A percentile compares a stretch with the other conserved stretches of the same genome.
Evolutionary conservation across 441 rosid species (phyloP).

Genomic region (Adansonia madagascariensis): DNA sequence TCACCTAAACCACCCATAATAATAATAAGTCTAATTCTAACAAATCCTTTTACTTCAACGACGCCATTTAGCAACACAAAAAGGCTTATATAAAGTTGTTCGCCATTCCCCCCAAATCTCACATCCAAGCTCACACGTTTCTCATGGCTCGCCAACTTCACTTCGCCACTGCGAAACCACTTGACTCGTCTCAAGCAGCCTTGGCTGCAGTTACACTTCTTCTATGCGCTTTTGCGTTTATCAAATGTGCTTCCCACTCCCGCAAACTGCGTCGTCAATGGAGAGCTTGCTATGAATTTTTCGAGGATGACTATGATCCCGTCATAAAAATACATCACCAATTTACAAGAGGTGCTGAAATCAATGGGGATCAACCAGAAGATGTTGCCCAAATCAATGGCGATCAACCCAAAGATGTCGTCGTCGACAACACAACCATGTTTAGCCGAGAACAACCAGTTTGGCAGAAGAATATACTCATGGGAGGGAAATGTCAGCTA

Average conservation of each 20-base stretch:
- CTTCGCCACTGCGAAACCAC: slow-evolving; percentile 24
- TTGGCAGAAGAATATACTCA: slow-evolving; percentile 91
- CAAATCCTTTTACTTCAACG: slow-evolving; percentile 49
- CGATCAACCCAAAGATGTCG: not conserved
- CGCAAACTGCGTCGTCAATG: slow-evolving; percentile 51
- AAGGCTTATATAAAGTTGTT: slow-evolving; percentile 16
- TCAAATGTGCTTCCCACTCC: slow-evolving; percentile 65
- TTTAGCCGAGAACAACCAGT: slow-evolving; percentile 51
- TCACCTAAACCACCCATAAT: slow-evolving; percentile 45
- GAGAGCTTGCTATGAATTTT: slow-evolving; percentile 54
- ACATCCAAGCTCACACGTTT: slow-evolving; percentile 15
- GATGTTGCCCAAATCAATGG: not conserved
- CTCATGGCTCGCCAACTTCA: slow-evolving; percentile 60
- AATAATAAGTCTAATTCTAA: slow-evolving; percentile 17
- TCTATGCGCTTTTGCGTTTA: slow-evolving; percentile 49
- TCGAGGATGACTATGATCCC: slow-evolving; percentile 46
- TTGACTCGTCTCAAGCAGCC: slow-evolving; percentile 42
- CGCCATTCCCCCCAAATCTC: slow-evolving; percentile 1
- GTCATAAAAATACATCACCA: slow-evolving; percentile 57
- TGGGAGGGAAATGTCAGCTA: slow-evolving; percentile 89
- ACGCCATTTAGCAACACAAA: slow-evolving; percentile 34
- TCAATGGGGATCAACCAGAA: no score
- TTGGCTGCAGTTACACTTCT: slow-evolving; percentile 49
- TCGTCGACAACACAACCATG: slow-evolving; percentile 31
- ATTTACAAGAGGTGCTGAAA: slow-evolving; percentile 1